Conservation (phyloP, 441 rosid species). For the Erodium trifolium region DNA sequence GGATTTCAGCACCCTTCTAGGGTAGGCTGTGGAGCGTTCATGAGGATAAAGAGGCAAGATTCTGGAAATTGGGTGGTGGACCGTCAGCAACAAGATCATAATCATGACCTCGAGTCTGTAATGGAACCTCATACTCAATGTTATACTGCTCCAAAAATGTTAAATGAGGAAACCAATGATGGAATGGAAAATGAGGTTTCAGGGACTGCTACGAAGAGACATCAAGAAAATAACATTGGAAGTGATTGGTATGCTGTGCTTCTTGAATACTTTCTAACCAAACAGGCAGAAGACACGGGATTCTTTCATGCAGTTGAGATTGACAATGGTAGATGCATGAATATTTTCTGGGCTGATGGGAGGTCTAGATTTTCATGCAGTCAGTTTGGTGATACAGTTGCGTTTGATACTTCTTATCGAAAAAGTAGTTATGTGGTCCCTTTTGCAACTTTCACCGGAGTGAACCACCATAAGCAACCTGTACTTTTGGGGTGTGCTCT, state of each 20-base stretch:
- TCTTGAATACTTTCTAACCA: conserved; percentile 60
- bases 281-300: conserved; percentile 66
- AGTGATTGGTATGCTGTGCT: conserved; percentile 64
- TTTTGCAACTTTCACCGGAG: conserved; percentile 66
- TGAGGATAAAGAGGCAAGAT: conserved; percentile 80
- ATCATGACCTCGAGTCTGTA: conserved; percentile 48
- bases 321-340: conserved; percentile 45
- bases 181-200: conserved; percentile 43
- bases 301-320: conserved; percentile 63
- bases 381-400: conserved; percentile 70
- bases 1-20: conserved; percentile 92
- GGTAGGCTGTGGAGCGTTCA: conserved; percentile 84
- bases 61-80: conserved; percentile 78
- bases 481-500: conserved; percentile 79
- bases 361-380: conserved; percentile 75
- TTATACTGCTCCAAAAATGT: conserved; percentile 41
- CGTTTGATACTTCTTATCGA: conserved; percentile 68
- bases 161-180: conserved; percentile 42
- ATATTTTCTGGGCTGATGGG: conserved; percentile 80
- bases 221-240: conserved; percentile 46
- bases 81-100: conserved; percentile 64
- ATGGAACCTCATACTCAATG: conserved; percentile 28
- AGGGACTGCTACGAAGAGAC: conserved; percentile 25
- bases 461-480: conserved; percentile 79
- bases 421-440: conserved; percentile 50